Evolutionary conservation across 2,329 filamentous ascomycete species (phyloP).

Genomic region (Colletotrichum cereale): DNA sequence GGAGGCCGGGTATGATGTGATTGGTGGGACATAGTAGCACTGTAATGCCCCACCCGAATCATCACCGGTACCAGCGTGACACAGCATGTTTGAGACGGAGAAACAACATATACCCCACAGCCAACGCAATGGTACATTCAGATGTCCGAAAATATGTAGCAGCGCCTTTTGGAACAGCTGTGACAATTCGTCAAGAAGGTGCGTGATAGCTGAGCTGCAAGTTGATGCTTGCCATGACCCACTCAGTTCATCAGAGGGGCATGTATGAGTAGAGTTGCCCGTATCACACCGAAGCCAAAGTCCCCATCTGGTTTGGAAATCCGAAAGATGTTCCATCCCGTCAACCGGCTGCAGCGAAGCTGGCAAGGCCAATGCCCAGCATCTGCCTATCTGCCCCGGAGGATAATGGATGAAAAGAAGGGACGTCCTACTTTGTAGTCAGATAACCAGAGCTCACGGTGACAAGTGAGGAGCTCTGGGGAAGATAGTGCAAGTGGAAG

Average conservation of each 20-base stretch:
- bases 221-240: constrained; percentile 46
- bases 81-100: constrained; percentile 14
- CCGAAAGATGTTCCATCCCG: constrained; percentile 45
- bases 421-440: constrained; percentile 45
- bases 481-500: constrained; percentile 49
- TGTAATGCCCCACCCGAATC: not conserved
- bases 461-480: constrained; percentile 50
- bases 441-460: constrained; percentile 48
- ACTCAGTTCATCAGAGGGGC: constrained; percentile 47
- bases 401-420: constrained; percentile 49
- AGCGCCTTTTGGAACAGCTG: constrained; percentile 52
- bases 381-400: constrained; percentile 47
- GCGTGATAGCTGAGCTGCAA: constrained; percentile 15
- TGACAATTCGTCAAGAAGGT: constrained; percentile 9
- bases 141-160: constrained; percentile 54
- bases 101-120: constrained; percentile 46
- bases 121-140: constrained; percentile 53
- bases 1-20: constrained; percentile 15
- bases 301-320: constrained; percentile 52
- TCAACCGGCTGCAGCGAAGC: constrained; percentile 44
- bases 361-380: constrained; percentile 50
- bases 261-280: constrained; percentile 49
- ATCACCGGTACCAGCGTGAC: constrained; percentile 8
- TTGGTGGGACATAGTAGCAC: constrained; percentile 12
- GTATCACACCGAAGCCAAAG: constrained; percentile 52